A percentile compares a stretch with the other conserved stretches of the same genome.
Evolutionary conservation across 257 asterid species (phyloP).

Genomic region (Plantago elongata): DNA sequence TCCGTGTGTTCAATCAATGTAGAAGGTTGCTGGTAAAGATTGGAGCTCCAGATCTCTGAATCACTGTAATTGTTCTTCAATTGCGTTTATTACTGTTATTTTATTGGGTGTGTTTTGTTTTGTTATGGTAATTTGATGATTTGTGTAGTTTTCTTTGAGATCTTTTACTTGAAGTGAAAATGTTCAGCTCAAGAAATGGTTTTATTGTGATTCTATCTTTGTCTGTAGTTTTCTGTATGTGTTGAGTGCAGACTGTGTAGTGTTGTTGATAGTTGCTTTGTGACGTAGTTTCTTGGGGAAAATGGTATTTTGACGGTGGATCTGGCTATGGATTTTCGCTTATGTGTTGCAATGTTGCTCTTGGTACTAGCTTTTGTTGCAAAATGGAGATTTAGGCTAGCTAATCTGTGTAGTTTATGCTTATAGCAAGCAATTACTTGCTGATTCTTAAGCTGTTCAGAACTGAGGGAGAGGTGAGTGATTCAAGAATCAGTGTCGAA

Average conservation of each 20-base stretch:
- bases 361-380: slow-evolving; percentile 7
- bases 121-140: neutral
- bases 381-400: neutral
- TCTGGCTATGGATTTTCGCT: slow-evolving; percentile 5
- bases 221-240: neutral
- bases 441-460: too few relatives aligned
- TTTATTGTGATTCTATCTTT: neutral
- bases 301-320: slow-evolving; percentile 15
- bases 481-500: neutral
- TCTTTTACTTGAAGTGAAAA: too few relatives aligned
- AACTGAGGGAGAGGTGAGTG: neutral
- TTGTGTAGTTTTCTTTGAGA: too few relatives aligned
- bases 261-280: slow-evolving; percentile 6
- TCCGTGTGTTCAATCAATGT: neutral
- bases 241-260: neutral
- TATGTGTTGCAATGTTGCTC: neutral
- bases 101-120: slow-evolving; percentile 6
- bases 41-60: slow-evolving; percentile 25
- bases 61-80: slow-evolving; percentile 4
- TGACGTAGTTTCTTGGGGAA: slow-evolving; percentile 1
- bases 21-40: slow-evolving; percentile 23
- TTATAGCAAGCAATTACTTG: neutral
- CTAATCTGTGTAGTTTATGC: neutral
- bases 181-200: neutral
- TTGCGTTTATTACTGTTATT: neutral